Conservation (phyloP, 140 eudicot species). For the Bidens hawaiensis region DNA sequence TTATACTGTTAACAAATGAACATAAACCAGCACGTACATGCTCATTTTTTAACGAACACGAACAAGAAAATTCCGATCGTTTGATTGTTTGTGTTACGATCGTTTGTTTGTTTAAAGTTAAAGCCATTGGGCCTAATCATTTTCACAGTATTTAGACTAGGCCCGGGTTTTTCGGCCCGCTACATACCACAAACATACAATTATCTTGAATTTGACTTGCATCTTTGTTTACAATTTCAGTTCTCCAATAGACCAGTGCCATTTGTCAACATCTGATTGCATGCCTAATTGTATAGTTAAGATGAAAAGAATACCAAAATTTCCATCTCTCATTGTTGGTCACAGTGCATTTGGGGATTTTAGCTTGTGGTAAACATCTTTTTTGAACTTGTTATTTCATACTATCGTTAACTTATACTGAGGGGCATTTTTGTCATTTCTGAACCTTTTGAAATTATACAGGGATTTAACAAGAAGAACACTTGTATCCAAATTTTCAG, state of each 20-base stretch:
- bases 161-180: not conserved
- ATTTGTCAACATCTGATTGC: conserved; percentile 56
- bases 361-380: conserved; percentile 60
- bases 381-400: conserved; percentile 1
- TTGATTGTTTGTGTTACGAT: too few relatives aligned
- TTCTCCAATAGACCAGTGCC: conserved; percentile 44
- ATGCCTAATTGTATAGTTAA: conserved; percentile 46
- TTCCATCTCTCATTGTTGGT: conserved; percentile 55
- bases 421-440: conserved; percentile 13
- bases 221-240: conserved; percentile 39
- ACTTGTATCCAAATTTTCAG: conserved; percentile 68
- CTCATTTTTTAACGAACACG: too few relatives aligned
- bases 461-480: conserved; percentile 66
- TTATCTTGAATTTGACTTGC: conserved; percentile 2
- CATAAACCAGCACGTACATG: too few relatives aligned
- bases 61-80: too few relatives aligned
- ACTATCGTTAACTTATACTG: not conserved
- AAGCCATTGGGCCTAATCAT: too few relatives aligned
- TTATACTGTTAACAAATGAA: too few relatives aligned
- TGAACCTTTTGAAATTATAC: conserved; percentile 15
- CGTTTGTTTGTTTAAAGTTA: too few relatives aligned
- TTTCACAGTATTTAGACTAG: too few relatives aligned
- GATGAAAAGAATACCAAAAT: conserved; percentile 70
- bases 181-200: not conserved
- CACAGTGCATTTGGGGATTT: conserved; percentile 82